A percentile compares a stretch with the other conserved stretches of the same genome.
phyloP scores from a whole-genome alignment of 345 rosid species.

The Excoecaria cochinchinensis region DNA sequence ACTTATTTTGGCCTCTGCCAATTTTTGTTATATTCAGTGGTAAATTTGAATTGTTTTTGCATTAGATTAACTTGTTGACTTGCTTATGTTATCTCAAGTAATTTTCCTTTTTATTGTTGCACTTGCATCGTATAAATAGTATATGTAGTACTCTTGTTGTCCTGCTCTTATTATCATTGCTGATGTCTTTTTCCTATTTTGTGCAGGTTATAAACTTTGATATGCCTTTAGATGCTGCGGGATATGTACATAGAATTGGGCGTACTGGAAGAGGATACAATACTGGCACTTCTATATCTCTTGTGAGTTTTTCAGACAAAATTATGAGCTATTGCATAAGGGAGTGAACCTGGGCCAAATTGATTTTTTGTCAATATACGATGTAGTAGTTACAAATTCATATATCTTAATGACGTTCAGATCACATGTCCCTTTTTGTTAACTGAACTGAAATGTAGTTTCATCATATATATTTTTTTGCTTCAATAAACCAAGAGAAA shows the following conservation, averaged over 20 bases:
- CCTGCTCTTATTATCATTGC: background rate
- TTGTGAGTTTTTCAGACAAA: conserved; percentile 48
- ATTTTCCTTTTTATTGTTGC: background rate
- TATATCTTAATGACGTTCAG: background rate
- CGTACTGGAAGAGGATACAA: conserved; percentile 89
- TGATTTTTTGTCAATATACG: background rate
- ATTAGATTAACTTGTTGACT: background rate
- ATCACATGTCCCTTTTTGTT: background rate
- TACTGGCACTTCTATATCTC: conserved; percentile 67
- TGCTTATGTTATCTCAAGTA: background rate
- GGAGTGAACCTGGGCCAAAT: background rate
- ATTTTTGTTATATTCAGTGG: background rate
- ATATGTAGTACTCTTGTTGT: background rate
- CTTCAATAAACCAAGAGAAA: background rate
- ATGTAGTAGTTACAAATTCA: background rate
- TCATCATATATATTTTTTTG: background rate
- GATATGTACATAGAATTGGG: conserved; percentile 91
- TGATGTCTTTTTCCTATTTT: background rate
- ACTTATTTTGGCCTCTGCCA: background rate
- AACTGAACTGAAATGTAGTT: too few species aligned
- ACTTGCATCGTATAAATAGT: background rate
- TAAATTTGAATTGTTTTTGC: background rate
- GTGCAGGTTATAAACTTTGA: conserved; percentile 80
- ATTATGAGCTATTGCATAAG: background rate
- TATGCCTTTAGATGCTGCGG: conserved; percentile 67